A percentile compares a stretch with the other conserved stretches of the same genome.
phyloP scores from a whole-genome alignment of 2,329 filamentous ascomycete species.

The Epicoccum nigrum region DNA sequence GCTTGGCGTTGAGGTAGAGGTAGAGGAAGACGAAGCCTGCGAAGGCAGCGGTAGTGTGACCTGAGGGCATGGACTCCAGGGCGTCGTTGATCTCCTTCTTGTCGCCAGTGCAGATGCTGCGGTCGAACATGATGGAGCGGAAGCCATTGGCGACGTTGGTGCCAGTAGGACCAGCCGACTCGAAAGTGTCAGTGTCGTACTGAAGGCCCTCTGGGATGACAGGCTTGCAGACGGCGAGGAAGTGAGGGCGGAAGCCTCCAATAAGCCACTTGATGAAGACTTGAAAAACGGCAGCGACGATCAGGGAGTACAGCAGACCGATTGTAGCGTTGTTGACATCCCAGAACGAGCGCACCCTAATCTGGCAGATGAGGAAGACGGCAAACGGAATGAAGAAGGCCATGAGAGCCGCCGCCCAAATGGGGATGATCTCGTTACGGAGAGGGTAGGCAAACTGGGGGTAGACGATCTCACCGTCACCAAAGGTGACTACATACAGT shows the following conservation, averaged over 20 bases:
- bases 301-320: constrained; percentile 72
- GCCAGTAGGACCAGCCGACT: constrained; percentile 57
- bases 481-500: constrained; percentile 58
- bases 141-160: constrained; percentile 58
- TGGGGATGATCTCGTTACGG: constrained; percentile 70
- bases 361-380: constrained; percentile 69
- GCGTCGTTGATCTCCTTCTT: constrained; percentile 68
- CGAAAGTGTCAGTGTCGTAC: constrained; percentile 24
- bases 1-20: constrained; percentile 78
- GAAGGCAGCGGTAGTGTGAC: constrained; percentile 76
- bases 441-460: constrained; percentile 74
- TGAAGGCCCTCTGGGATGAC: constrained; percentile 53
- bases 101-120: constrained; percentile 73
- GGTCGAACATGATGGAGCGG: constrained; percentile 69
- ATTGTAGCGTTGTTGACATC: constrained; percentile 71
- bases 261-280: constrained; percentile 79
- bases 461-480: constrained; percentile 70
- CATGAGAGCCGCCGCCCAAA: constrained; percentile 72
- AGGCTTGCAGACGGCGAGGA: constrained; percentile 73
- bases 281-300: constrained; percentile 75
- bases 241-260: constrained; percentile 68
- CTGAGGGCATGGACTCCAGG: constrained; percentile 74
- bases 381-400: constrained; percentile 69
- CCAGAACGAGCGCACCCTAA: constrained; percentile 62
- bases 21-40: constrained; percentile 73